A percentile compares a stretch with the other conserved stretches of the same genome.
phyloP scores from a whole-genome alignment of 2,329 filamentous ascomycete genomes.

The Plectosphaerella sp. region DNA sequence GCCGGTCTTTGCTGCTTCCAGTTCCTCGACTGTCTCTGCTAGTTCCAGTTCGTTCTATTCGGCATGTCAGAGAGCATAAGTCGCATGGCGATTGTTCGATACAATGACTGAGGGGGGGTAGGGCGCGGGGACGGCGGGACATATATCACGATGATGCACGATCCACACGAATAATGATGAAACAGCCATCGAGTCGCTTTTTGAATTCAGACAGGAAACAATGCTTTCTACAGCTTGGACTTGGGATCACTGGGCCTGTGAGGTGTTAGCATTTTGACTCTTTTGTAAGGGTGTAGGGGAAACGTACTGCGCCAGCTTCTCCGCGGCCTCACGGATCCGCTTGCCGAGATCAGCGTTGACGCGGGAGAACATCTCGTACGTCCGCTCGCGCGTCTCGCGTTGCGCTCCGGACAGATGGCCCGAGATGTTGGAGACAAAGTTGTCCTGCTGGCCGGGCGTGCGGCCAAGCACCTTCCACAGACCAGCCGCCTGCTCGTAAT shows the following conservation, averaged over 20 bases:
- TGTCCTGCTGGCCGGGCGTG: slow-evolving; percentile 53
- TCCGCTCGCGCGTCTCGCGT: slow-evolving; percentile 49
- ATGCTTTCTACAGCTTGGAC: slow-evolving; percentile 1
- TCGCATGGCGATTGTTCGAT: neutral
- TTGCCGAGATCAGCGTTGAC: slow-evolving; percentile 50
- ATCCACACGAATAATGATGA: too few species aligned
- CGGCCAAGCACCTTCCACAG: slow-evolving; percentile 46
- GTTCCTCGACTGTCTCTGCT: slow-evolving; percentile 25
- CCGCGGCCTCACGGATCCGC: slow-evolving; percentile 48
- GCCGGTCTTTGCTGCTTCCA: slow-evolving; percentile 35
- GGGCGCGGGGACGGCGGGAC: too few species aligned
- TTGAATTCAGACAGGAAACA: neutral
- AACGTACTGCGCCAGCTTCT: slow-evolving; percentile 31
- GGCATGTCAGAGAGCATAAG: neutral
- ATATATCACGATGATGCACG: too few species aligned
- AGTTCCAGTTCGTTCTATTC: slow-evolving; percentile 4
- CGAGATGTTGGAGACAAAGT: slow-evolving; percentile 55
- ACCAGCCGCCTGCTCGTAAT: slow-evolving; percentile 44
- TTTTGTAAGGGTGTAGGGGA: too few species aligned
- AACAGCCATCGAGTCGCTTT: too few species aligned
- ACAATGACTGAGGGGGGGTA: neutral
- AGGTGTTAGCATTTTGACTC: neutral
- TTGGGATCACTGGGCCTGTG: slow-evolving; percentile 7
- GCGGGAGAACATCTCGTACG: slow-evolving; percentile 56
- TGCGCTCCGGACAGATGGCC: slow-evolving; percentile 51